Base-by-base conservation (phyloP, 768 basidiomycete genomes). In the Hebeloma cylindrosporum region DNA sequence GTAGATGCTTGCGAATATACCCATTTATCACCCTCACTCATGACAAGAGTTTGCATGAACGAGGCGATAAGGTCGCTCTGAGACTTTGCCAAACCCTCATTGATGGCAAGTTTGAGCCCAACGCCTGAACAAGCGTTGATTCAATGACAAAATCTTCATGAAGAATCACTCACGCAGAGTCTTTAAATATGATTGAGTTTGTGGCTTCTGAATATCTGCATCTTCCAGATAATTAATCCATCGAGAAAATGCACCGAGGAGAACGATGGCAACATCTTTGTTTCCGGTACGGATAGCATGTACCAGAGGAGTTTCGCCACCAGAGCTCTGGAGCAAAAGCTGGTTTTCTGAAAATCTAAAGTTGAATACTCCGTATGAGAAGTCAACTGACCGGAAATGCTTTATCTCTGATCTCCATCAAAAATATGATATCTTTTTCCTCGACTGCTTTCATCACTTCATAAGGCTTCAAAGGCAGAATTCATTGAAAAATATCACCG, bases 1-100 rank as follows among this genome's bases (percentile, higher is more conserved):
- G 79, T 80, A 13, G 78, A 74, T 3, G 83, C 77, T 47, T 92
- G 80, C 2, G 80, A 75, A 46, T 71, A 71, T n/a, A 98, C 78
- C 89, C 91, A 96, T 50, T 80, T 77, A 54, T 94, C 89, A 11
- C 94, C 94, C 71, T 96, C 93, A 44, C 88, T 92, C 94, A 97
- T 97, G 54, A 98, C 81, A 26, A 97, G 70, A 11, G 92, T 92
- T 68, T 98, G 94, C 57, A 98, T 71, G 65, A 94, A 97, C 0
- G 90, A 93, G 3, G 94, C 88, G 38, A 90, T 87, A 33, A 98
- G 75, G 57, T 90, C 85, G 49, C 80, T 86, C 60, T 91, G 86
- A 0, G 83, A 81, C 56, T 80, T 83, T 50, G 86, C 78, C 30
- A 95, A 74, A 14, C 91, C 91, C 54, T 85, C 85, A 59, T 93